Percentiles rank a stretch among this genome's conserved stretches.
These are phyloP conservation scores for Plasmodium sp. DNA, from an alignment of 169 alveolate genomes.

Conservation along the genomic window DNA sequence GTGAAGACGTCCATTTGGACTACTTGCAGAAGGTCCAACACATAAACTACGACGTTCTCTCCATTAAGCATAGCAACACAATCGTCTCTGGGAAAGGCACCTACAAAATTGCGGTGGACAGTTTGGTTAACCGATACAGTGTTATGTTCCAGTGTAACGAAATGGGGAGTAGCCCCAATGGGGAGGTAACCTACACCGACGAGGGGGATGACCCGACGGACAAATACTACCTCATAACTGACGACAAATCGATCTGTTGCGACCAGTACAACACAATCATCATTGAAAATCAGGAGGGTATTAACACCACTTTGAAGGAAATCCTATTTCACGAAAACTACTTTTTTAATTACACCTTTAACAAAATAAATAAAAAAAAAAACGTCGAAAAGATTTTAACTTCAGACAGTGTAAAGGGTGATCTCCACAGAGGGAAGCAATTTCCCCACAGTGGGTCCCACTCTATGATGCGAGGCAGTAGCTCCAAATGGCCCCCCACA, in stretches of 20 bases:
- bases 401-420: background rate
- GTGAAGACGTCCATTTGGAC: slow-evolving; percentile 53
- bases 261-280: background rate
- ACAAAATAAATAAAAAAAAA: slow-evolving; percentile 16
- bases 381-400: background rate
- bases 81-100: background rate
- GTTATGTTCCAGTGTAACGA: background rate
- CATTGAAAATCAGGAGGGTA: background rate
- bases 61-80: background rate
- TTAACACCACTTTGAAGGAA: slow-evolving; percentile 33
- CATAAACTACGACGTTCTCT: slow-evolving; percentile 40
- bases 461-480: background rate
- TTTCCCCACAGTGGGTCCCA: background rate
- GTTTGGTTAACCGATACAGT: slow-evolving; percentile 25
- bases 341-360: slow-evolving; percentile 65
- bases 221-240: slow-evolving; percentile 16
- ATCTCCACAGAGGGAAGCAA: background rate
- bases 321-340: slow-evolving; percentile 56
- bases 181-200: background rate
- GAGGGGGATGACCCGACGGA: background rate
- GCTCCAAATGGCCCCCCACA: background rate
- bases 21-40: slow-evolving; percentile 35
- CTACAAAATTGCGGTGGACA: slow-evolving; percentile 24
- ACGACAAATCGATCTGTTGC: background rate
- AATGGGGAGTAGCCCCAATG: background rate